These are phyloP conservation scores for Sporothrix globosa DNA, from an alignment of 2,329 filamentous ascomycete species.

Conservation along the genomic window DNA sequence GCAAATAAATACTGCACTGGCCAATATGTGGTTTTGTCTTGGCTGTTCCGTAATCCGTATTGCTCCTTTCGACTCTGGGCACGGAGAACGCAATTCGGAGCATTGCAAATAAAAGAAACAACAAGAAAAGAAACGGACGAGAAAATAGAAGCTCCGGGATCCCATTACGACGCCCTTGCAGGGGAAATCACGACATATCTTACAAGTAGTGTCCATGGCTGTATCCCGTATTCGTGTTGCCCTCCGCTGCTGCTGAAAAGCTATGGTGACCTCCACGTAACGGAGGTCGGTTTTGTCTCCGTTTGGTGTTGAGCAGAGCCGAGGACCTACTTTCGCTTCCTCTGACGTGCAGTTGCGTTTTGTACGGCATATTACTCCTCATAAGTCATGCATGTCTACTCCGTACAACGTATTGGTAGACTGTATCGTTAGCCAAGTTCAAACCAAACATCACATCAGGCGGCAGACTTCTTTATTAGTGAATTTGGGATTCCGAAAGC, in stretches of 20 bases:
- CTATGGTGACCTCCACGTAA: background rate
- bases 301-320: background rate
- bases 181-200: background rate
- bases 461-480: too few relatives aligned
- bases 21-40: too few relatives aligned
- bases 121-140: background rate
- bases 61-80: background rate
- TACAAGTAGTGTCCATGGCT: background rate
- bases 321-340: too few relatives aligned
- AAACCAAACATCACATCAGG: too few relatives aligned
- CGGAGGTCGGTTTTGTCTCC: background rate
- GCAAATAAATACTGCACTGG: background rate
- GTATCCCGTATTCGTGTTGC: slow-evolving; percentile 5
- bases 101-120: background rate
- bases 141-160: background rate
- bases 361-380: too few relatives aligned
- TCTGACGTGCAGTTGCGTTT: too few relatives aligned
- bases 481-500: background rate
- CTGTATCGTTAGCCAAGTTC: too few relatives aligned
- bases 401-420: too few relatives aligned
- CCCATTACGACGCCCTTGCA: background rate
- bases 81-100: background rate
- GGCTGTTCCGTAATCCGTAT: too few relatives aligned
- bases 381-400: too few relatives aligned
- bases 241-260: background rate